These are phyloP conservation scores for Mycena floridula DNA, from an alignment of 768 basidiomycete species.

Conservation along the genomic window DNA sequence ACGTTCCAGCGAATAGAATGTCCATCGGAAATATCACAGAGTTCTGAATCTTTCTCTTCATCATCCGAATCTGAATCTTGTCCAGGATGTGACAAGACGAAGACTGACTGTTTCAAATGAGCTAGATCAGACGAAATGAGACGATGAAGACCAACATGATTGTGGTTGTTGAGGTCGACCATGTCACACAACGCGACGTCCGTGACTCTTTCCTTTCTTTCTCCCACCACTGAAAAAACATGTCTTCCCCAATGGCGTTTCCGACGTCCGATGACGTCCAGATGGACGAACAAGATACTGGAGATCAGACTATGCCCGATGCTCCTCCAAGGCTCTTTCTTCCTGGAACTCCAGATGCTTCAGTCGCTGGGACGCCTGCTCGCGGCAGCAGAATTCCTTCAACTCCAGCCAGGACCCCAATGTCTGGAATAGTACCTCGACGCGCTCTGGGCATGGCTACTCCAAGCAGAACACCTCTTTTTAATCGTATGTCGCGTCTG, in stretches of 20 bases:
- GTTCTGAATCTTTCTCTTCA: not conserved
- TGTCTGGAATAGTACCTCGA: constrained; percentile 40
- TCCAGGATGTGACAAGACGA: no score
- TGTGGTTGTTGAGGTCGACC: not conserved
- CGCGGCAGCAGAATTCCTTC: constrained; percentile 29
- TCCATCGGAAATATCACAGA: constrained; percentile 1
- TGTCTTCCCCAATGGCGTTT: constrained; percentile 65
- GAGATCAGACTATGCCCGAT: constrained; percentile 32
- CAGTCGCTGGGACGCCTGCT: constrained; percentile 43
- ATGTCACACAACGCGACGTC: not conserved
- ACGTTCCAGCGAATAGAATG: constrained; percentile 35
- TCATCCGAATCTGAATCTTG: not conserved
- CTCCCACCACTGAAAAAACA: constrained; percentile 13
- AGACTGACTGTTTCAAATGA: no score
- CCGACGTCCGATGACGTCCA: constrained; percentile 62
- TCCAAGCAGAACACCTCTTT: constrained; percentile 48
- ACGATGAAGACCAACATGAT: no score
- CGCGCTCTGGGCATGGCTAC: constrained; percentile 51
- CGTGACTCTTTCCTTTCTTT: not conserved
- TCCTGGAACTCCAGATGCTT: constrained; percentile 46
- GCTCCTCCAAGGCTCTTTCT: constrained; percentile 49
- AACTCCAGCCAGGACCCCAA: constrained; percentile 38
- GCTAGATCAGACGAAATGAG: no score
- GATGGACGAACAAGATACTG: constrained; percentile 27
- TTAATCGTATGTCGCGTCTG: constrained; percentile 41